Base-by-base conservation (phyloP, 805 yeast species). In the Starmerella geochares region DNA sequence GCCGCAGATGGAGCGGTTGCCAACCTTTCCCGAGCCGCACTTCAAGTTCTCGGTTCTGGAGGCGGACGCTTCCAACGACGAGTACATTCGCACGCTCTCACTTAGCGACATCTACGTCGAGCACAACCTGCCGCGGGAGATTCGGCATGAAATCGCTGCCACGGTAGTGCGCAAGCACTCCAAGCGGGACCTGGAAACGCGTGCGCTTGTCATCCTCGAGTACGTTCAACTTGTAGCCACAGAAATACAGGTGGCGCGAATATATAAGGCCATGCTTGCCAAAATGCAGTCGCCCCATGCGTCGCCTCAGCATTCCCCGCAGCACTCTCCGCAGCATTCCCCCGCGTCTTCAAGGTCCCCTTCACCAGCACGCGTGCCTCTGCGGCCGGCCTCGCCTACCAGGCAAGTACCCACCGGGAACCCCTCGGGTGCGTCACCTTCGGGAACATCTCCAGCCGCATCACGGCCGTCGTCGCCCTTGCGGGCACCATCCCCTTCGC, bases 161-260 rank as follows among this genome's bases (percentile, higher is more conserved):
- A 71, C 70, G 17, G 59, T 65, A 2, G 47, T 71, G 23, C 56
- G 52, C 3, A 41, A 37, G 35, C 41, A 52, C 36, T 31, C 48
- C 14, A 36, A 38, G 24, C 51, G 49, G 20, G 43, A 43, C 11
- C 51, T 49, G 11, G 41, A 54, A 25, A 48, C 51, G 4, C 70
- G 71, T 39, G 68, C 70, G 46, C 75, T 71, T 42, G 74, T 81
- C 25, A 74, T 81, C 14, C 52, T 66, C 23, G 62, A 62, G 9
- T 82, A 77, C 59, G 65, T 81, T 27, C 67, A 65, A 19, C 71
- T 66, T 41, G 58, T 81, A 43, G 83, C 84, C 14, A 73, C 77
- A 47, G 71, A 75, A 49, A 77, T 81, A 14, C 88, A 82, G 63
- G 76, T 80, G n/a, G 77, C 76, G 10, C 65, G 88, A 44, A 74